These are phyloP conservation scores for Solanum pinnatisectum DNA, from an alignment of 257 asterid genomes.

Conservation along the genomic window DNA sequence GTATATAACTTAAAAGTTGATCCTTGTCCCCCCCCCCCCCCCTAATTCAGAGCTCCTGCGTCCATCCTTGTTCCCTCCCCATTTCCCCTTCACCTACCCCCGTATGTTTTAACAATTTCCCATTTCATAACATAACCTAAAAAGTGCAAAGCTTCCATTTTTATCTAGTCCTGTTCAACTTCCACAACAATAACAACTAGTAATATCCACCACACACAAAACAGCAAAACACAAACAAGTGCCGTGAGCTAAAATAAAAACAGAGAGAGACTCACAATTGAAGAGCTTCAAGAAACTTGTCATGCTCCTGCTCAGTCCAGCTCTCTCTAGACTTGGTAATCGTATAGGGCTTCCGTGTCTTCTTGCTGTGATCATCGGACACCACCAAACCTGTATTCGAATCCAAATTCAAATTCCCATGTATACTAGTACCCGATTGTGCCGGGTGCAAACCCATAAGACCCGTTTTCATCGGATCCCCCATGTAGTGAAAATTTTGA, in stretches of 20 bases:
- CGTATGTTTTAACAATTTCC: neutral
- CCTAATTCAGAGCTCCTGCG: neutral
- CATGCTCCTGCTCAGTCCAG: conserved; percentile 85
- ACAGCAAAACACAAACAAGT: neutral
- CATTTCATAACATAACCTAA: neutral
- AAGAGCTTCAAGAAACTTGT: conserved; percentile 59
- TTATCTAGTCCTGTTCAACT: neutral
- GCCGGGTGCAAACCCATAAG: conserved; percentile 26
- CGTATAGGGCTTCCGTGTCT: conserved; percentile 72
- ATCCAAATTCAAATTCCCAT: conserved; percentile 1
- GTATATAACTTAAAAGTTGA: neutral
- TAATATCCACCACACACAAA: neutral
- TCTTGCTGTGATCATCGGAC: conserved; percentile 56
- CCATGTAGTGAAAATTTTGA: conserved; percentile 27
- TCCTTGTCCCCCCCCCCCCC: neutral
- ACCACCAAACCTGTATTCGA: conserved; percentile 21
- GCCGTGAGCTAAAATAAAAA: neutral
- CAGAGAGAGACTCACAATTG: conserved; percentile 25
- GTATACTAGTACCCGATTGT: conserved; percentile 1
- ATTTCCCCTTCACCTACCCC: neutral
- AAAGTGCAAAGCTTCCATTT: neutral
- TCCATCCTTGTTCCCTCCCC: neutral
- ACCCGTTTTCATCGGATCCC: conserved; percentile 28
- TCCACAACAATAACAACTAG: neutral
- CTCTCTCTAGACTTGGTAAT: conserved; percentile 81